These are phyloP conservation scores for Purpureocillium lavendulum DNA, from an alignment of 2,329 filamentous ascomycete species.

Conservation along the genomic window DNA sequence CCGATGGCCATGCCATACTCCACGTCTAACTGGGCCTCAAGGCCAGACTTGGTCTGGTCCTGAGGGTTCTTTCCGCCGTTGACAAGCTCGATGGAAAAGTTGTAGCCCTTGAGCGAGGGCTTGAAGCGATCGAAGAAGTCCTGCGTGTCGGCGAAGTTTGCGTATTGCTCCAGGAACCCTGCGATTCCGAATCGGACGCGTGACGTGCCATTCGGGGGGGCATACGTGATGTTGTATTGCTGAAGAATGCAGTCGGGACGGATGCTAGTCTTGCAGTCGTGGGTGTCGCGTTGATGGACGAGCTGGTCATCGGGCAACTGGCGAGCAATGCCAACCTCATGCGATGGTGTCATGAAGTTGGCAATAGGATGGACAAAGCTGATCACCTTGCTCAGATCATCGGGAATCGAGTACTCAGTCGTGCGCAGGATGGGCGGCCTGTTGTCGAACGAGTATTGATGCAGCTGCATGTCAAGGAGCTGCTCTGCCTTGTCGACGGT, in stretches of 20 bases:
- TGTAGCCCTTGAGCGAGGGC: slow-evolving; percentile 27
- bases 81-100: slow-evolving; percentile 30
- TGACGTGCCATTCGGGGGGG: slow-evolving; percentile 18
- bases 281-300: slow-evolving; percentile 1
- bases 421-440: slow-evolving; percentile 32
- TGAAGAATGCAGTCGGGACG: slow-evolving; percentile 30
- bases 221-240: slow-evolving; percentile 36
- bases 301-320: background rate
- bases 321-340: slow-evolving; percentile 12
- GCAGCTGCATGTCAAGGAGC: slow-evolving; percentile 32
- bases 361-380: slow-evolving; percentile 39
- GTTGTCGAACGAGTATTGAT: slow-evolving; percentile 30
- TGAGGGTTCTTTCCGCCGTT: slow-evolving; percentile 38
- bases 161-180: slow-evolving; percentile 41
- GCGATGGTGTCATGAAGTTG: slow-evolving; percentile 38
- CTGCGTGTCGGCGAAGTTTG: slow-evolving; percentile 32
- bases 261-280: slow-evolving; percentile 15
- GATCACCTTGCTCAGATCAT: slow-evolving; percentile 26
- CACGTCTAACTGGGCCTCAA: slow-evolving; percentile 39
- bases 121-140: slow-evolving; percentile 27
- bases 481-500: slow-evolving; percentile 28
- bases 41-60: slow-evolving; percentile 23
- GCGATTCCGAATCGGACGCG: slow-evolving; percentile 34
- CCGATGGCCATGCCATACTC: slow-evolving; percentile 38
- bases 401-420: slow-evolving; percentile 34